A percentile compares a stretch with the other conserved stretches of the same genome.
These are phyloP conservation scores for Neohortaea acidophila DNA, from an alignment of 495 filamentous ascomycete species.

Conservation along the genomic window DNA sequence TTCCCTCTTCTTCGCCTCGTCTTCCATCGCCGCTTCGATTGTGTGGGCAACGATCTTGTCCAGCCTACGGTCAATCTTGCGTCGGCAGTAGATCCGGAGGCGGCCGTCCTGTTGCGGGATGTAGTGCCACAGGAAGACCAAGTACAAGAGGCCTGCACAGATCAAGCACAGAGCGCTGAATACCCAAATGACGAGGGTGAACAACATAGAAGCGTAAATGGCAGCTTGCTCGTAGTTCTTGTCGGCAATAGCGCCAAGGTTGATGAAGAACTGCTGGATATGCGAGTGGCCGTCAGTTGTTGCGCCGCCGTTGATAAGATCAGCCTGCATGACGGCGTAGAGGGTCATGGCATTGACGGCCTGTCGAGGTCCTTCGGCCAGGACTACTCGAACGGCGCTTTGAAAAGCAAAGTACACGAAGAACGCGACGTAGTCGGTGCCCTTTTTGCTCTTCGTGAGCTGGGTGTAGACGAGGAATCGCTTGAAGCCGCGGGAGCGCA, in stretches of 20 bases:
- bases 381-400: conserved; percentile 72
- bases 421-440: conserved; percentile 76
- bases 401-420: conserved; percentile 93
- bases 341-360: conserved; percentile 78
- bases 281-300: conserved; percentile 30
- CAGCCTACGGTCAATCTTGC: conserved; percentile 72
- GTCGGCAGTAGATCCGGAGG: conserved; percentile 67
- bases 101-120: conserved; percentile 67
- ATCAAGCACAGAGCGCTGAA: conserved; percentile 62
- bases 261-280: conserved; percentile 33
- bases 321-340: conserved; percentile 56
- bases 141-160: conserved; percentile 57
- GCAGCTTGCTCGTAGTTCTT: conserved; percentile 57
- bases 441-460: conserved; percentile 81
- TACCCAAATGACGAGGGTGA: conserved; percentile 81
- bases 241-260: conserved; percentile 54
- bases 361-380: conserved; percentile 83
- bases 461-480: conserved; percentile 86
- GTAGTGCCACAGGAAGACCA: conserved; percentile 78
- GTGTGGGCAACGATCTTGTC: conserved; percentile 65
- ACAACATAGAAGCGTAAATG: conserved; percentile 76
- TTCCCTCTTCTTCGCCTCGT: conserved; percentile 47
- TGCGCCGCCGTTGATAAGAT: conserved; percentile 46
- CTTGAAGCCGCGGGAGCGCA: conserved; percentile 60
- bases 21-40: conserved; percentile 69